Base-by-base conservation (phyloP, 768 basidiomycete genomes). In the Lactarius evosmus region DNA sequence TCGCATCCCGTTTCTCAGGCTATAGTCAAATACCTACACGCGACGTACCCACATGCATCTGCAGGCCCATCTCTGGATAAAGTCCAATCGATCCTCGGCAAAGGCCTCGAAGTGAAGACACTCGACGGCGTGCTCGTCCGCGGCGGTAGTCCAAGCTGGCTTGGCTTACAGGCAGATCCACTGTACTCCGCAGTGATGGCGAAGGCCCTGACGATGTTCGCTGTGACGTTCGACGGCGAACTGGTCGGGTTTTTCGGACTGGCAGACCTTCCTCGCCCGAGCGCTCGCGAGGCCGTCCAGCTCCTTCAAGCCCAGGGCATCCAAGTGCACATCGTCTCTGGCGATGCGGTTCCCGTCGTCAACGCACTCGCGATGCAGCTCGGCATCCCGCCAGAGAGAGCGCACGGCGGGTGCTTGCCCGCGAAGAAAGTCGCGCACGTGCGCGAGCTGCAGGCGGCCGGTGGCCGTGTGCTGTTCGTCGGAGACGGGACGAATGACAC, bases 401-500 rank as follows among this genome's bases (percentile, higher is more conserved):
- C 80, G 8, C 69, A 71, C 19, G 80, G 80, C 0, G 75, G 75
- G 4, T 81, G 81, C 34, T 72, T 80, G 7, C 83, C 84, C 1
- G 75, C 77, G 11, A 80, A 77, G 50, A 85, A 86, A 71, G 74
- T 74, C 9, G 69, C 65, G 19, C 73, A 71, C 57, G 69, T 78
- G 59, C 70, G 66, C 29, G 61, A 58, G 51, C 70, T 77, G 36
- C 69, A 74, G 50, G 69, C 62, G 4, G 11, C 66, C 34, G 65
- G 54, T 61, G 71, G 56, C 54, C 60, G 19, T 9, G 80, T 81
- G 3, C 69, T 76, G 46, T 82, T 82, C 72, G 72, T 78, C 32
- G 79, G 79, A 40, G 84, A 85, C 70, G 84, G 84, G 19, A 76
- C 81, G 29, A 83, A 85, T 71, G 83, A 84, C 70, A 72, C 79